Conservation (phyloP, 2,329 filamentous ascomycete genomes). For the Claviceps sorghi region DNA sequence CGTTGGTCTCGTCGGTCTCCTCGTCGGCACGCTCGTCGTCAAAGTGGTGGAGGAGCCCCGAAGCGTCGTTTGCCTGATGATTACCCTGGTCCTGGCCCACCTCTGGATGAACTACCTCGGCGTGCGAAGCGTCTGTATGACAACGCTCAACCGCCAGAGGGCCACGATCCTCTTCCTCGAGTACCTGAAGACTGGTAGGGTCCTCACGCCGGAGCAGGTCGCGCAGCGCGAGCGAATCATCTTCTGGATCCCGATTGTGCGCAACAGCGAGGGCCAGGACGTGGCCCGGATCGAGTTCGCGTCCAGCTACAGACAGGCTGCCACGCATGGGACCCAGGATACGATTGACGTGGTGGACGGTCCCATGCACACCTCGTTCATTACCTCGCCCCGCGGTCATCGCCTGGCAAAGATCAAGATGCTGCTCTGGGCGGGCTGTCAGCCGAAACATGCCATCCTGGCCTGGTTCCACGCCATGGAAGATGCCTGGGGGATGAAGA, state of each 20-base stretch:
- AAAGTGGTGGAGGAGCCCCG: slow-evolving; percentile 54
- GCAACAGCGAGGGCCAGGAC: slow-evolving; percentile 13
- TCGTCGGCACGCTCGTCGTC: slow-evolving; percentile 70
- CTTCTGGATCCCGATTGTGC: slow-evolving; percentile 20
- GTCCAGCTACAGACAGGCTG: slow-evolving; percentile 25
- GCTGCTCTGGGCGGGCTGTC: slow-evolving; percentile 19
- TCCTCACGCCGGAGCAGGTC: slow-evolving; percentile 52
- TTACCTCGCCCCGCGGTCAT: slow-evolving; percentile 12
- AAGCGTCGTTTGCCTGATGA: slow-evolving; percentile 60
- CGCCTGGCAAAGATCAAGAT: slow-evolving; percentile 18
- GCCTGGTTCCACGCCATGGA: slow-evolving; percentile 26
- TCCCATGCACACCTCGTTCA: slow-evolving; percentile 15
- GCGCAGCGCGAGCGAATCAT: slow-evolving; percentile 52
- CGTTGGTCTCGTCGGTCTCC: slow-evolving; percentile 75
- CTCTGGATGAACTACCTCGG: slow-evolving; percentile 75
- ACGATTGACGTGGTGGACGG: slow-evolving; percentile 17
- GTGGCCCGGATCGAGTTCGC: slow-evolving; percentile 27
- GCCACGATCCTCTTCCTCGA: slow-evolving; percentile 61
- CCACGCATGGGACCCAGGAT: slow-evolving; percentile 6
- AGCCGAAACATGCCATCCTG: slow-evolving; percentile 16
- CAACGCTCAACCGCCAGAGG: slow-evolving; percentile 71
- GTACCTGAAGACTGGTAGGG: slow-evolving; percentile 31
- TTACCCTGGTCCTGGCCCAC: slow-evolving; percentile 60
- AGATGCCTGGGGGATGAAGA: slow-evolving; percentile 19
- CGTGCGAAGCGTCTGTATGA: slow-evolving; percentile 71